A percentile compares a stretch with the other conserved stretches of the same genome.
Evolutionary conservation across 352 stramenopile species (phyloP).

Genomic region (Phytopythium sindhum): DNA sequence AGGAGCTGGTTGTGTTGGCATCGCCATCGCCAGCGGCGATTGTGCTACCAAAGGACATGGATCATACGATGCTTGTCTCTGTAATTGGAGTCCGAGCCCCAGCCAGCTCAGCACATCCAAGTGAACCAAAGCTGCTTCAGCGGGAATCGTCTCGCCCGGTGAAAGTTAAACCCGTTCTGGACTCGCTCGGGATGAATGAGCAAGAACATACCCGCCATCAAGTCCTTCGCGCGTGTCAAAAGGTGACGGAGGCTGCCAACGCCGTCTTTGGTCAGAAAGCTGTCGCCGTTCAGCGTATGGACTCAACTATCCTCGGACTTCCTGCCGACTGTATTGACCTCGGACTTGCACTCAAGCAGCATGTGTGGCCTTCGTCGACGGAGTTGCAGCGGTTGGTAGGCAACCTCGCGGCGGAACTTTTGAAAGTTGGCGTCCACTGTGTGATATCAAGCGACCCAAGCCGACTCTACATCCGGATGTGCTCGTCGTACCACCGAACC

Average conservation of each 20-base stretch:
- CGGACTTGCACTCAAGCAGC: constrained; percentile 12
- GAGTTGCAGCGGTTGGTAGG: not conserved
- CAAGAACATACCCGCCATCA: constrained; percentile 21
- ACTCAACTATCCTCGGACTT: constrained; percentile 32
- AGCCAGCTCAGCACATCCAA: constrained; percentile 12
- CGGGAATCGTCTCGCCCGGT: not conserved
- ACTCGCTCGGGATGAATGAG: constrained; percentile 19
- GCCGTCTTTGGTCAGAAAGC: constrained; percentile 1
- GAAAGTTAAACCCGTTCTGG: constrained; percentile 12
- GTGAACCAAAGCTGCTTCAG: not conserved
- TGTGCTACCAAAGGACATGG: not conserved
- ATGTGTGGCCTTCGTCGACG: not conserved
- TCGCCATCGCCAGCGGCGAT: not conserved
- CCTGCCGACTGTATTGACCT: constrained; percentile 25
- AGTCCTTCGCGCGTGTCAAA: constrained; percentile 11
- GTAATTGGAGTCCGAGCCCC: not conserved
- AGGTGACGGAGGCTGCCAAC: constrained; percentile 15
- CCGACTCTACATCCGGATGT: constrained; percentile 27
- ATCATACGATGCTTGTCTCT: not conserved
- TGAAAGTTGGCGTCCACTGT: not conserved
- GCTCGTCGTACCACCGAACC: constrained; percentile 10
- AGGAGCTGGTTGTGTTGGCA: not conserved
- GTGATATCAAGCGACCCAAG: constrained; percentile 8
- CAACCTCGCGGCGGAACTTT: not conserved
- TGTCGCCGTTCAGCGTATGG: constrained; percentile 20